These are phyloP conservation scores for Debaryomyces prosopidis DNA, from an alignment of 805 yeast genomes.

Conservation along the genomic window DNA sequence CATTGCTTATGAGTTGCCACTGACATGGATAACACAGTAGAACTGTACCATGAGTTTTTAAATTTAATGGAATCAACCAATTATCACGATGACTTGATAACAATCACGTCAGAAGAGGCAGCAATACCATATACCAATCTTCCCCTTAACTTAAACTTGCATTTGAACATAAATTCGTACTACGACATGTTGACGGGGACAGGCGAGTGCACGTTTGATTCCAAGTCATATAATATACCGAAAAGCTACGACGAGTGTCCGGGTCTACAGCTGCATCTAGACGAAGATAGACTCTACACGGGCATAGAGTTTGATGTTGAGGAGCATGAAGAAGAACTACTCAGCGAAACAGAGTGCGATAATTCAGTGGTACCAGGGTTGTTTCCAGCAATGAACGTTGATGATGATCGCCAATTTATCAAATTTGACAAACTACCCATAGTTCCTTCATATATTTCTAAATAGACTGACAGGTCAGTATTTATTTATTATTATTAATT, in stretches of 20 bases:
- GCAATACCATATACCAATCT: background rate
- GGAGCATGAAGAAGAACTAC: conserved; percentile 11
- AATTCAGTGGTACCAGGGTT: conserved; percentile 37
- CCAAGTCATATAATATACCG: background rate
- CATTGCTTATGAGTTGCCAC: background rate
- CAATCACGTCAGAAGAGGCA: conserved; percentile 4
- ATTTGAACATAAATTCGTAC: conserved; percentile 8
- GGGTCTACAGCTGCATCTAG: background rate
- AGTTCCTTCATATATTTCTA: conserved; percentile 25
- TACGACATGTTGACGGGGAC: conserved; percentile 6
- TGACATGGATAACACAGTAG: conserved; percentile 13
- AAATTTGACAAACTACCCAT: conserved; percentile 26
- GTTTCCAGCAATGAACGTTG: conserved; percentile 32
- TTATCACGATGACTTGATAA: conserved; percentile 14
- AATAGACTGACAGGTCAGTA: conserved; percentile 8
- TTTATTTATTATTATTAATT: background rate
- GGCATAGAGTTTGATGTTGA: conserved; percentile 4
- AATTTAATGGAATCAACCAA: conserved; percentile 21
- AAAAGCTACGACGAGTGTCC: background rate
- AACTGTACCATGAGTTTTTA: conserved; percentile 27
- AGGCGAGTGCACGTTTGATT: background rate
- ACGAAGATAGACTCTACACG: background rate
- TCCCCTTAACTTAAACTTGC: conserved; percentile 8
- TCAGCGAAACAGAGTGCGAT: conserved; percentile 1
- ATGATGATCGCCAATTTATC: conserved; percentile 24